Conservation (phyloP, 2,329 filamentous ascomycete species). For the Calonectria pteridis region DNA sequence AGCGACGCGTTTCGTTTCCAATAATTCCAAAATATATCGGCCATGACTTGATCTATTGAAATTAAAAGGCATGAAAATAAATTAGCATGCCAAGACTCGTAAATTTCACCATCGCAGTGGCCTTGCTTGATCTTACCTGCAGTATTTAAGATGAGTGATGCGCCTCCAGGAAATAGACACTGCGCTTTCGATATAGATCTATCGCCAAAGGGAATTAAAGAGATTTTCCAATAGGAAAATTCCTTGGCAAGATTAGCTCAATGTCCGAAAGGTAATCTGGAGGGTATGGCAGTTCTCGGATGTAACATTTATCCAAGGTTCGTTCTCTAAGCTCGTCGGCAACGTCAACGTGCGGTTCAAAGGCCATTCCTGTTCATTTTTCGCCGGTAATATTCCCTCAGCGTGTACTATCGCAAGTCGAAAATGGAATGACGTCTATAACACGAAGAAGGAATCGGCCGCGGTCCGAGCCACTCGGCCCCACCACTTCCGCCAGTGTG, state of each 20-base stretch:
- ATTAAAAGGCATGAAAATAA: not conserved
- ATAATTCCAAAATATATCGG: not conserved
- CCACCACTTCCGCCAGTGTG: not conserved
- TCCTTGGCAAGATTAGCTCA: not conserved
- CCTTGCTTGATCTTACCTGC: not conserved
- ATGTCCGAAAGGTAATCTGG: not conserved
- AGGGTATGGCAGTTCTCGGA: not conserved
- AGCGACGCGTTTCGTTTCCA: not conserved
- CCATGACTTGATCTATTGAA: not conserved
- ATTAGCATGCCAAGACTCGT: not conserved
- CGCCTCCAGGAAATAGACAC: not conserved
- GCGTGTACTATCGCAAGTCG: not conserved
- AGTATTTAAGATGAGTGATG: not conserved
- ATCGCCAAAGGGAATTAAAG: not conserved
- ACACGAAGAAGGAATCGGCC: not conserved
- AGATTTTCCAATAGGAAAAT: not conserved
- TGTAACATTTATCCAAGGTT: not conserved
- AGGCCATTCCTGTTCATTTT: too few species aligned
- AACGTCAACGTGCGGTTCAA: not conserved
- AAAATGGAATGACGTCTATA: not conserved
- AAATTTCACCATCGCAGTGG: not conserved
- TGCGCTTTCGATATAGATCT: not conserved
- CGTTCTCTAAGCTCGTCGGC: not conserved
- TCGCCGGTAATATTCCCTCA: not conserved
- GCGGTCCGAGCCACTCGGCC: not conserved